These are phyloP conservation scores for Tetrapisispora phaffii DNA, from an alignment of 805 yeast genomes.

Conservation along the genomic window DNA sequence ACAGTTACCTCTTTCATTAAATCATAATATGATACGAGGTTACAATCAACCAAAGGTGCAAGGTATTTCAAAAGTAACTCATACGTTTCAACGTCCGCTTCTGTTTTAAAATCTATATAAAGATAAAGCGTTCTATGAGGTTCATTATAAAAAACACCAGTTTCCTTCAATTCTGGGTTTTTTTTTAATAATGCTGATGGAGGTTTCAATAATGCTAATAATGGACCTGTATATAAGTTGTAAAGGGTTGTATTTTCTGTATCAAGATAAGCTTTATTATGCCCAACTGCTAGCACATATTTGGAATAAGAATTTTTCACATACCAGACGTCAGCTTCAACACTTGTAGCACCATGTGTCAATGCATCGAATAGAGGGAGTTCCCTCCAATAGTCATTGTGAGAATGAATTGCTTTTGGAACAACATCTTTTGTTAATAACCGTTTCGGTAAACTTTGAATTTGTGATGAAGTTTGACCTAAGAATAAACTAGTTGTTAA, in stretches of 20 bases:
- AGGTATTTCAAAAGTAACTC: slow-evolving; percentile 36
- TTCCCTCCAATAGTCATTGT: slow-evolving; percentile 59
- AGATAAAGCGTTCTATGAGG: slow-evolving; percentile 46
- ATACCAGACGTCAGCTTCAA: slow-evolving; percentile 62
- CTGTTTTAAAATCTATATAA: slow-evolving; percentile 58
- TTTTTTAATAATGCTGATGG: slow-evolving; percentile 32
- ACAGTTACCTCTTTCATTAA: slow-evolving; percentile 25
- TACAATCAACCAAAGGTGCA: slow-evolving; percentile 37
- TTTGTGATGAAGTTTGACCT: not conserved
- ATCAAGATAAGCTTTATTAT: slow-evolving; percentile 39
- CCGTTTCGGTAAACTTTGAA: not conserved
- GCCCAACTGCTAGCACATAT: slow-evolving; percentile 51
- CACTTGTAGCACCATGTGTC: slow-evolving; percentile 41
- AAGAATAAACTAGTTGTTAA: too few species aligned
- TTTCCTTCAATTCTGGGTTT: slow-evolving; percentile 11
- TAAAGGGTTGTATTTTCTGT: slow-evolving; percentile 36
- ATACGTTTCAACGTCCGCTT: slow-evolving; percentile 34
- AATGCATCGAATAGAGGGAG: slow-evolving; percentile 51
- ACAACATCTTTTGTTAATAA: slow-evolving; percentile 19
- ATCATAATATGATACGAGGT: slow-evolving; percentile 44
- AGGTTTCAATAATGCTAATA: slow-evolving; percentile 38
- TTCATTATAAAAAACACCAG: slow-evolving; percentile 37
- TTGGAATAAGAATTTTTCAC: slow-evolving; percentile 23
- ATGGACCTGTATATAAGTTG: slow-evolving; percentile 43
- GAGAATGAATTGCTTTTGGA: slow-evolving; percentile 42